Conservation (phyloP, 106 monocot species). For the Dendrobium nobile region DNA sequence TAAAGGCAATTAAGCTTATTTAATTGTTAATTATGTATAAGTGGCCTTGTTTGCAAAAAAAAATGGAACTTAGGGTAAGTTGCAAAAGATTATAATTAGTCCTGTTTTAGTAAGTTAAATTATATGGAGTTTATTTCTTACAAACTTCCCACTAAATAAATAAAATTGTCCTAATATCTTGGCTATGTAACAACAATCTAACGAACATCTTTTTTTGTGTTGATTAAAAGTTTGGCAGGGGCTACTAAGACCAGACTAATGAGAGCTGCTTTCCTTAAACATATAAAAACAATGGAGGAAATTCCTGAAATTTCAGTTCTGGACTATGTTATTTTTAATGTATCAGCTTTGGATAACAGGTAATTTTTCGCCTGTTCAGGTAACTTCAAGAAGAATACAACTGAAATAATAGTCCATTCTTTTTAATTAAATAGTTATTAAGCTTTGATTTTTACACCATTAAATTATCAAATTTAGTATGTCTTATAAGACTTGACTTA, state of each 20-base stretch:
- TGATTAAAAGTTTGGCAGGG: too few relatives aligned
- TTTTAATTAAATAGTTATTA: background rate
- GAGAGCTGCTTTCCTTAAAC: background rate
- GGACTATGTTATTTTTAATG: conserved; percentile 54
- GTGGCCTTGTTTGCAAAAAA: too few relatives aligned
- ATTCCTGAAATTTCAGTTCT: conserved; percentile 32
- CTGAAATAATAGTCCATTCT: background rate
- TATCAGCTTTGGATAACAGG: conserved; percentile 51
- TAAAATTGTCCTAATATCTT: too few relatives aligned
- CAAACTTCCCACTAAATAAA: too few relatives aligned
- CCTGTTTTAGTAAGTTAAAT: too few relatives aligned
- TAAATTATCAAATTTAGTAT: background rate
- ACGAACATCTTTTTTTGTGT: too few relatives aligned
- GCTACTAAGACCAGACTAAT: background rate
- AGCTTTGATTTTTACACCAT: background rate
- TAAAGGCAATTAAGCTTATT: too few relatives aligned
- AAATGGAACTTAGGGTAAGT: too few relatives aligned
- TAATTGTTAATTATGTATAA: too few relatives aligned
- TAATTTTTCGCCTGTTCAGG: background rate
- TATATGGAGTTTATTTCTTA: too few relatives aligned
- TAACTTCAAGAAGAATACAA: background rate
- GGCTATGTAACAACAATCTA: too few relatives aligned
- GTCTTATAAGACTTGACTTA: background rate
- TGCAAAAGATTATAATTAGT: too few relatives aligned
- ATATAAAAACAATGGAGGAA: conserved; percentile 28